Conservation (phyloP, 129 eudicot species). For the Lonicera japonica region DNA sequence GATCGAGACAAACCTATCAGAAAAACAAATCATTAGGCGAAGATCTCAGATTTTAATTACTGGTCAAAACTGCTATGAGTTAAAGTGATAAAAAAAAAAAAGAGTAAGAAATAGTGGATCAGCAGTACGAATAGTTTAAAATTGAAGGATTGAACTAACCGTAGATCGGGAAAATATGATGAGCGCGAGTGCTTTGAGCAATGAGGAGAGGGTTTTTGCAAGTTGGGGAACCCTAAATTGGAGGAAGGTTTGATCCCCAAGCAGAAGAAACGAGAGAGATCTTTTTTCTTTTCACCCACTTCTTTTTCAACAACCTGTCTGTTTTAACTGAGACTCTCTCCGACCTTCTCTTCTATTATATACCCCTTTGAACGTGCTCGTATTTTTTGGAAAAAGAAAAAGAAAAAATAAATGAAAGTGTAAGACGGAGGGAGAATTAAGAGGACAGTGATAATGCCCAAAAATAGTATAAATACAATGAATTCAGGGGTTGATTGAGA, state of each 20-base stretch:
- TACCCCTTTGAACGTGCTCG: neutral
- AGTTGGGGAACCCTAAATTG: conserved; percentile 51
- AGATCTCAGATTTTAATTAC: neutral
- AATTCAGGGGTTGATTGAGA: no score
- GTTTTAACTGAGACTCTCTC: neutral
- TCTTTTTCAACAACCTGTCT: conserved; percentile 12
- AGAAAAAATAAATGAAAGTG: no score
- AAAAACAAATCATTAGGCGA: neutral
- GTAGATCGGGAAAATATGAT: conserved; percentile 6
- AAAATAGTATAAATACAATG: no score
- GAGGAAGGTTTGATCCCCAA: conserved; percentile 17
- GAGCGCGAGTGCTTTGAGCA: conserved; percentile 1
- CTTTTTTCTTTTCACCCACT: conserved; percentile 1
- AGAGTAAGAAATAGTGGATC: no score
- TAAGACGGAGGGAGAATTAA: no score
- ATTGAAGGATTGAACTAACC: conserved; percentile 10
- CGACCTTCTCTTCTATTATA: neutral
- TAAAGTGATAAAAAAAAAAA: neutral
- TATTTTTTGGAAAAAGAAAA: no score
- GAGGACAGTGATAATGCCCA: no score
- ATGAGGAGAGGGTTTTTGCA: conserved; percentile 1
- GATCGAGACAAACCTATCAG: conserved; percentile 24
- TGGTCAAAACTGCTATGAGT: neutral
- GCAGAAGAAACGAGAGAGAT: conserved; percentile 8
- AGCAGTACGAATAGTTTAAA: neutral